Percentiles rank a stretch among this genome's conserved stretches.
Evolutionary conservation across 2,329 filamentous ascomycete genomes (phyloP).

Genomic region (Diplocarpon rosae): DNA sequence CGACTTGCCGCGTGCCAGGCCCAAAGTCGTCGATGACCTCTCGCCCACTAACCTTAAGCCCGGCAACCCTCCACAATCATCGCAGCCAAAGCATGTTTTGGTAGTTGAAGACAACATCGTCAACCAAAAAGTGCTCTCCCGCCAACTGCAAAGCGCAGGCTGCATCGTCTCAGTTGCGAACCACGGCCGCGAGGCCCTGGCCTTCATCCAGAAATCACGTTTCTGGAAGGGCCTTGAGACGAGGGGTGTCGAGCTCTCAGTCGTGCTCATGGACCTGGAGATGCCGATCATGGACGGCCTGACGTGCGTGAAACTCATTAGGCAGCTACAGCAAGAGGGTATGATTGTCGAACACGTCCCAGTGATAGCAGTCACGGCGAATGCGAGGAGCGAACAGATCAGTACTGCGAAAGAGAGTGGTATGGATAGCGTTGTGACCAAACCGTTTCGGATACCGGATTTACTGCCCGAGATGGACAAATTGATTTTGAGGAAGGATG

Average conservation of each 20-base stretch:
- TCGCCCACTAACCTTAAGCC: not conserved
- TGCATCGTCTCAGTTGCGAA: slow-evolving; percentile 37
- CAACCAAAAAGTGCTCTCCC: slow-evolving; percentile 45
- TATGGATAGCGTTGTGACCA: slow-evolving; percentile 55
- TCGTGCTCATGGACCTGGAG: slow-evolving; percentile 66
- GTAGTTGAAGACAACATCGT: slow-evolving; percentile 52
- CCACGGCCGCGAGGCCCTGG: slow-evolving; percentile 44
- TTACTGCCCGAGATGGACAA: slow-evolving; percentile 46
- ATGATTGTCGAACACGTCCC: slow-evolving; percentile 35
- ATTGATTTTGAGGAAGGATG: slow-evolving; percentile 2
- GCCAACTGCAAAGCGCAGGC: slow-evolving; percentile 37
- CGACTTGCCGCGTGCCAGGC: not conserved
- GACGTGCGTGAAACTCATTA: slow-evolving; percentile 52
- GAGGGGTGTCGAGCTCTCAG: slow-evolving; percentile 34
- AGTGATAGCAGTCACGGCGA: slow-evolving; percentile 26
- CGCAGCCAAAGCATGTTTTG: slow-evolving; percentile 29
- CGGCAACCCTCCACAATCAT: not conserved
- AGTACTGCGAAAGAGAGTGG: slow-evolving; percentile 16
- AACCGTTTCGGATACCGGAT: slow-evolving; percentile 56
- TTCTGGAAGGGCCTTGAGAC: slow-evolving; percentile 10
- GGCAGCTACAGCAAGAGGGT: slow-evolving; percentile 42
- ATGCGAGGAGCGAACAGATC: slow-evolving; percentile 23
- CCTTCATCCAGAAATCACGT: slow-evolving; percentile 22
- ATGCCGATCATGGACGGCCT: slow-evolving; percentile 66
- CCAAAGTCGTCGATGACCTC: not conserved